Evolutionary conservation across 2,329 filamentous ascomycete species (phyloP).

Genomic region (Colletotrichum sp.): DNA sequence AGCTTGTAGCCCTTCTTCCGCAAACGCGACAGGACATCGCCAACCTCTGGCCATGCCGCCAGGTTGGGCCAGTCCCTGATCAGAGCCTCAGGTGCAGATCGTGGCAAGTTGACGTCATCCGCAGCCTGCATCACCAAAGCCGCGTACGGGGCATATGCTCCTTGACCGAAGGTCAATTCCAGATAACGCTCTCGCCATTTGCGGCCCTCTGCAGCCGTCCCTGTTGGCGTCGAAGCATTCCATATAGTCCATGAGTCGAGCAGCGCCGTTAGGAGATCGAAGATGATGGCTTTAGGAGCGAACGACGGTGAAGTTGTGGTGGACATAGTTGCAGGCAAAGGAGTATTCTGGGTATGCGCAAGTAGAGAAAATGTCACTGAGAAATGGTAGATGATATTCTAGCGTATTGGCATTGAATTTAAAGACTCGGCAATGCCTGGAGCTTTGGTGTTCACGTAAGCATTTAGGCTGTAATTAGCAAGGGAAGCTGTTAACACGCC

Average conservation of each 20-base stretch:
- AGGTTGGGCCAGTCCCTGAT: not conserved
- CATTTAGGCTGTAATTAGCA: not conserved
- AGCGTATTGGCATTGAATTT: not conserved
- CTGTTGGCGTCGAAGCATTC: not conserved
- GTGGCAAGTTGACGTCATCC: not conserved
- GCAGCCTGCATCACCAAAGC: not conserved
- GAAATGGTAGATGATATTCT: not conserved
- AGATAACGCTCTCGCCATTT: not conserved
- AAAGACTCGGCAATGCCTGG: rapidly evolving
- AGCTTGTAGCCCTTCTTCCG: not conserved
- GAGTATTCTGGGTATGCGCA: not conserved
- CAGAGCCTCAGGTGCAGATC: not conserved
- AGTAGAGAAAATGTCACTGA: not conserved
- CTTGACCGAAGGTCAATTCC: not conserved
- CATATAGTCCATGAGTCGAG: not conserved
- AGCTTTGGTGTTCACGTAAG: not conserved
- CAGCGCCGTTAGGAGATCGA: not conserved
- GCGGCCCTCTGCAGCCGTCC: not conserved
- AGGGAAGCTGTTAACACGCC: not conserved
- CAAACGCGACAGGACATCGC: not conserved
- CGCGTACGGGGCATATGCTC: not conserved
- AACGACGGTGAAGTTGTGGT: not conserved
- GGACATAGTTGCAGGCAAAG: not conserved
- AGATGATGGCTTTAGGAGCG: not conserved
- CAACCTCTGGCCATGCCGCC: not conserved